Percentiles rank a stretch among this genome's conserved stretches.
These are phyloP conservation scores for Cladobotryum protrusum DNA, from an alignment of 2,329 filamentous ascomycete species.

Conservation along the genomic window DNA sequence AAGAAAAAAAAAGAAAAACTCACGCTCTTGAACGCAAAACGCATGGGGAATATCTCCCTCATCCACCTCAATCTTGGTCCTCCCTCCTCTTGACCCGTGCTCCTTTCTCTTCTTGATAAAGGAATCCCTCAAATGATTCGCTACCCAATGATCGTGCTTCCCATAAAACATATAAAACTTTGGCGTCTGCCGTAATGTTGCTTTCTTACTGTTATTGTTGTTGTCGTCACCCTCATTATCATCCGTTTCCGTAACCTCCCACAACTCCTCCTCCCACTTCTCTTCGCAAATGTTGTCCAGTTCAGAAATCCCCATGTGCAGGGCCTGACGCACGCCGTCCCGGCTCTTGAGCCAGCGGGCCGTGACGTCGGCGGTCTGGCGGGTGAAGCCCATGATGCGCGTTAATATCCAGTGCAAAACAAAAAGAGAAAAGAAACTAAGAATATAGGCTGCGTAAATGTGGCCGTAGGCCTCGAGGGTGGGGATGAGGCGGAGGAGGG, in stretches of 20 bases:
- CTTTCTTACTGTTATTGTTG: background rate
- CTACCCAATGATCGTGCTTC: conserved; percentile 57
- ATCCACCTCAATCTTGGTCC: conserved; percentile 48
- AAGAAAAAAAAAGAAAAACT: conserved; percentile 14
- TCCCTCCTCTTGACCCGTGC: conserved; percentile 27
- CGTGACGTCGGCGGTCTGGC: conserved; percentile 43
- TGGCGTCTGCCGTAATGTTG: conserved; percentile 20
- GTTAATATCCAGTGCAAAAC: conserved; percentile 39
- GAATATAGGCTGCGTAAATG: conserved; percentile 33
- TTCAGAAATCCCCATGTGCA: conserved; percentile 55
- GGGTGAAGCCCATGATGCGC: conserved; percentile 41
- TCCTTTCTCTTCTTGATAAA: conserved; percentile 43
- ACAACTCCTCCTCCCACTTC: conserved; percentile 53
- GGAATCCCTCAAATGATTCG: conserved; percentile 47
- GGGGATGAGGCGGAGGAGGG: conserved; percentile 35
- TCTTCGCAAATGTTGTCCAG: conserved; percentile 54
- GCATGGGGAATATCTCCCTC: conserved; percentile 52
- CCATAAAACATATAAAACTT: conserved; percentile 57
- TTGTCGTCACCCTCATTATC: conserved; percentile 6
- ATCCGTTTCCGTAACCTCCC: conserved; percentile 34
- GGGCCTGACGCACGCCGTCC: conserved; percentile 53
- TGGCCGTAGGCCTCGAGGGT: conserved; percentile 37
- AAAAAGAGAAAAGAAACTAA: conserved; percentile 35
- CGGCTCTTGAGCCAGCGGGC: conserved; percentile 48
- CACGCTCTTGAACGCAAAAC: conserved; percentile 45